Conservation (phyloP, 1,139 yeast species). For the Ashbya aceris region DNA sequence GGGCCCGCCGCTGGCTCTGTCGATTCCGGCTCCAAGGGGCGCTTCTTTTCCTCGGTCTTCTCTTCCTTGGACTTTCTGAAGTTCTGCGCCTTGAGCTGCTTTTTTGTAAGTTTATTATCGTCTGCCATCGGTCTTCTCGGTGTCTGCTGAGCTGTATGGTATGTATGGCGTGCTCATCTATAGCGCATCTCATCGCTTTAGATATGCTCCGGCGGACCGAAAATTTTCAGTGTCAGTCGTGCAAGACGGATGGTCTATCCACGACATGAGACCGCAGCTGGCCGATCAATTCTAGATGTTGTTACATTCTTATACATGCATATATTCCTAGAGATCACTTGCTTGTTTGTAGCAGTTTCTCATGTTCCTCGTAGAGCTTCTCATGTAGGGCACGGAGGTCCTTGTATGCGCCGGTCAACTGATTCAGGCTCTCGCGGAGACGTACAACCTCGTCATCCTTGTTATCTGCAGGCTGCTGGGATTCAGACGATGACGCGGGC, state of each 20-base stretch:
- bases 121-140: slow-evolving; percentile 4
- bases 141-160: background rate
- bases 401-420: slow-evolving; percentile 47
- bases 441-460: slow-evolving; percentile 28
- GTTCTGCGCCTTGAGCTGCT: slow-evolving; percentile 68
- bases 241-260: too few species aligned
- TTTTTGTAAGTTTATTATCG: slow-evolving; percentile 53
- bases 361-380: slow-evolving; percentile 46
- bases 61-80: slow-evolving; percentile 35
- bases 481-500: background rate
- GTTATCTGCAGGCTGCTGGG: slow-evolving; percentile 8
- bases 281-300: background rate
- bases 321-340: background rate
- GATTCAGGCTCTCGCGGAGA: slow-evolving; percentile 39
- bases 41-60: slow-evolving; percentile 25
- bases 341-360: slow-evolving; percentile 30
- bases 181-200: background rate
- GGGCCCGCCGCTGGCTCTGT: slow-evolving; percentile 19
- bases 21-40: slow-evolving; percentile 22
- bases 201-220: background rate
- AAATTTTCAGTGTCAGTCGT: background rate
- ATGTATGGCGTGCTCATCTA: background rate
- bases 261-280: too few species aligned
- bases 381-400: slow-evolving; percentile 55
- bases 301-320: background rate